Percentiles rank a stretch among this genome's conserved stretches.
Conservation (phyloP, 2,329 filamentous ascomycete species). For the Fusarium ramigenum region DNA sequence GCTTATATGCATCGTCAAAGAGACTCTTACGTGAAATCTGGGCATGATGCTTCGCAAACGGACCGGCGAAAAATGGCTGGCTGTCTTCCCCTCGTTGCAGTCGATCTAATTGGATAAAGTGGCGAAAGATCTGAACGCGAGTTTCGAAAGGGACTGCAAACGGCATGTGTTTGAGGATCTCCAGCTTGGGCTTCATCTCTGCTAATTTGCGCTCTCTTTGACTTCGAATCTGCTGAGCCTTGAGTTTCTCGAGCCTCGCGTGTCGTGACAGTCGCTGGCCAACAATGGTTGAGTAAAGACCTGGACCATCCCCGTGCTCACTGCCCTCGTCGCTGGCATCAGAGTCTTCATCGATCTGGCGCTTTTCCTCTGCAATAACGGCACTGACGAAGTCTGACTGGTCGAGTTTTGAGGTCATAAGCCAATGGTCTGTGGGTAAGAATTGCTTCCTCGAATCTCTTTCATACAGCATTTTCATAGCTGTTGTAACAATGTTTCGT, state of each 20-base stretch:
- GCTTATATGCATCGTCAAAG: constrained; percentile 85
- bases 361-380: constrained; percentile 88
- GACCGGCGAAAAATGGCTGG: constrained; percentile 20
- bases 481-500: constrained; percentile 79
- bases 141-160: constrained; percentile 96
- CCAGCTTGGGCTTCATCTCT: constrained; percentile 83
- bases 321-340: constrained; percentile 52
- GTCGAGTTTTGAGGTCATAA: constrained; percentile 89
- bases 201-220: constrained; percentile 78
- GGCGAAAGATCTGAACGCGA: constrained; percentile 89
- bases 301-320: constrained; percentile 42
- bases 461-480: constrained; percentile 90
- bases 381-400: constrained; percentile 88
- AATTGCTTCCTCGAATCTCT: constrained; percentile 90
- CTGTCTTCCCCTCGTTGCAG: constrained; percentile 36
- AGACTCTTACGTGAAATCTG: constrained; percentile 80
- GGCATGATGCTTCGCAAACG: constrained; percentile 73
- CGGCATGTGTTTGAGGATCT: constrained; percentile 94
- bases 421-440: constrained; percentile 85
- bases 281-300: constrained; percentile 51
- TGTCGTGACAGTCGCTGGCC: constrained; percentile 70
- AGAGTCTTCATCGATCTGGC: constrained; percentile 67
- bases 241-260: constrained; percentile 70
- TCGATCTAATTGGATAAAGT: constrained; percentile 84
- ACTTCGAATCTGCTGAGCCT: constrained; percentile 71